Evolutionary conservation across 2,329 filamentous ascomycete species (phyloP).

Genomic region (Talaromyces amestolkiae): DNA sequence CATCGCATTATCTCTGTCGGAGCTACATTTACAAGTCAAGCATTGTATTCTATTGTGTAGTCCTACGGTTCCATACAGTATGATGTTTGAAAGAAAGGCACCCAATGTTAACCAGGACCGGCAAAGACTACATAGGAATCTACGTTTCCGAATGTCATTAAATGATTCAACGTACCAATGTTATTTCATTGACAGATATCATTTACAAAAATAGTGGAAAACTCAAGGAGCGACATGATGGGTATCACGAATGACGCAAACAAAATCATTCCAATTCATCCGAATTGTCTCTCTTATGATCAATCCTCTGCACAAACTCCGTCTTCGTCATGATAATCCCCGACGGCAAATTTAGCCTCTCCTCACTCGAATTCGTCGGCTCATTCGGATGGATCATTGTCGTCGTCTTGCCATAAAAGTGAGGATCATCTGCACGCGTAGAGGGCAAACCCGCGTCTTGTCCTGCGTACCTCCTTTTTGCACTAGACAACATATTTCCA

Average conservation of each 20-base stretch:
- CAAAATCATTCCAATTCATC: conserved; percentile 15
- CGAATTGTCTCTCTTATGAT: conserved; percentile 14
- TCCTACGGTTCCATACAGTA: neutral
- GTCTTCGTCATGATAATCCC: conserved; percentile 26
- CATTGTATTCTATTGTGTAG: neutral
- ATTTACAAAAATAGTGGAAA: neutral
- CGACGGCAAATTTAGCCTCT: conserved; percentile 20
- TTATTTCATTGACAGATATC: neutral
- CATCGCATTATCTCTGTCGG: no score
- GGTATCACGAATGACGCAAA: neutral
- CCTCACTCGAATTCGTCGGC: conserved; percentile 16
- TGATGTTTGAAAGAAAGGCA: neutral
- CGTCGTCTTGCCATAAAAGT: conserved; percentile 19
- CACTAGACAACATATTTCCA: neutral
- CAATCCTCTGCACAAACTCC: conserved; percentile 25
- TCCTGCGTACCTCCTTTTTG: conserved; percentile 10
- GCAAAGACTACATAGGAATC: neutral
- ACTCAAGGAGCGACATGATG: neutral
- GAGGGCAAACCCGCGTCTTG: conserved; percentile 17
- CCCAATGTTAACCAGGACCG: no score
- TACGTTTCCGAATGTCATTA: neutral
- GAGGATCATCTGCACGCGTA: conserved; percentile 12
- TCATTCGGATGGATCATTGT: conserved; percentile 14
- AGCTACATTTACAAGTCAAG: neutral
- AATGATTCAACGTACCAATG: neutral